These are phyloP conservation scores for Volutella citrinella DNA, from an alignment of 2,329 filamentous ascomycete genomes.

Conservation along the genomic window DNA sequence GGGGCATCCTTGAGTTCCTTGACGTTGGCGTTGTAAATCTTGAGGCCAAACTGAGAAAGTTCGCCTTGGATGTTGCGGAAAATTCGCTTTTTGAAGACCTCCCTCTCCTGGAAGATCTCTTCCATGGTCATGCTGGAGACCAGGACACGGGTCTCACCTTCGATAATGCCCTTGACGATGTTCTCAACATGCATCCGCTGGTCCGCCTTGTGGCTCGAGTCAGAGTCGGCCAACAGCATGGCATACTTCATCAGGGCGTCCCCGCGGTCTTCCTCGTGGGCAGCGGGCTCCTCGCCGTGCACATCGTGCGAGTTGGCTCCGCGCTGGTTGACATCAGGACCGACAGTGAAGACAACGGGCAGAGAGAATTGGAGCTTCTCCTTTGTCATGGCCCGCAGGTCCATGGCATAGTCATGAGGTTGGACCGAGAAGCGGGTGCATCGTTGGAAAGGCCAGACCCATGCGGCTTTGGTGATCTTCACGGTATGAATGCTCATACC, in stretches of 20 bases:
- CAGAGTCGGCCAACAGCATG: conserved; percentile 71
- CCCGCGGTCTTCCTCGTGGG: conserved; percentile 47
- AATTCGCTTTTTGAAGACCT: conserved; percentile 73
- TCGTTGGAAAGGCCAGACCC: conserved; percentile 69
- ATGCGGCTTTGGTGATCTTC: conserved; percentile 74
- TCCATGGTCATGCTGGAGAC: conserved; percentile 92
- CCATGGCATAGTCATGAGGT: conserved; percentile 79
- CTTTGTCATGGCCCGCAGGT: conserved; percentile 82
- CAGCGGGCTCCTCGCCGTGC: conserved; percentile 13
- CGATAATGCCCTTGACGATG: conserved; percentile 87
- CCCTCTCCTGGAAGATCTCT: conserved; percentile 77
- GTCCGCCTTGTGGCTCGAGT: conserved; percentile 37
- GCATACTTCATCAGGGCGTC: conserved; percentile 78
- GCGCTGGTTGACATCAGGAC: conserved; percentile 67
- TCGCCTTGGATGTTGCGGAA: conserved; percentile 76
- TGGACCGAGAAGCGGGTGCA: conserved; percentile 59
- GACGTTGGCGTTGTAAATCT: conserved; percentile 71
- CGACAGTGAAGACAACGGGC: conserved; percentile 82
- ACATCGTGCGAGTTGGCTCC: conserved; percentile 39
- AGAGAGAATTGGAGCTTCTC: conserved; percentile 83
- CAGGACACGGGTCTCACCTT: conserved; percentile 80
- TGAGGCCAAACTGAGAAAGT: conserved; percentile 75
- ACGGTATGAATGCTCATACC: conserved; percentile 73
- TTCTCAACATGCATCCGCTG: conserved; percentile 66
- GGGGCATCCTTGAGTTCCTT: conserved; percentile 85